Base-by-base conservation (phyloP, 2,329 filamentous ascomycete species). In the Huntiella decipiens region DNA sequence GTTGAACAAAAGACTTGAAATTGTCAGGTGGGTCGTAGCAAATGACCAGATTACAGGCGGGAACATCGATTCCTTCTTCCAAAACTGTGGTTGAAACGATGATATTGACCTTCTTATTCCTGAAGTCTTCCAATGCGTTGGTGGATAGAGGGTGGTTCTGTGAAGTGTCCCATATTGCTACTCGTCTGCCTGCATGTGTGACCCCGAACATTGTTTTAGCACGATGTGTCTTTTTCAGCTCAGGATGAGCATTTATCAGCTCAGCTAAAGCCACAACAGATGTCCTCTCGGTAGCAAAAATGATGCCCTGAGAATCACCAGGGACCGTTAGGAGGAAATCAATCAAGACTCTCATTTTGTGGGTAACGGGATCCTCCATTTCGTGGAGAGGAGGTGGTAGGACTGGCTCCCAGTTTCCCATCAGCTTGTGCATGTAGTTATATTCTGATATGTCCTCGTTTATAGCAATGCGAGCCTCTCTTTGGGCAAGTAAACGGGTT, bases 61-160 rank as follows among this genome's bases (percentile, higher is more conserved):
- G 73, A 4, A 81, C 67, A 52, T 82, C 77, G 39, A 82, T 77
- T 0, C 77, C 77, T 54, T 82, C 77, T 53, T 79, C 76, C 1
- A 79, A 60, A 0, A 81, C 75, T 49, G 66, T 74, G 0, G 77
- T 82, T 5, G 73, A 71, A 38, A 81, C 61, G 3, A 81, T 59
- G 15, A 79, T 61, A 49, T 74, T 77, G 45, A 70, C 61, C 43
- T 61, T 63, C 1, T 74, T 71, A 1, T 60, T 57, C 4, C 68
- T 67, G 52, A 82, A 81, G 2, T 61, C 56, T 6, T 69, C 57
- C 15, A 64, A 55, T 2, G 56, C 56, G 33, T 59, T 46, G 11
- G 60, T 48, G 7, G 64, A 61, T 1, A 60, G 48, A 3, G 51
- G 51, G 4, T 53, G 60, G n/a, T 38, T 38, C 6, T 32, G 28